These are phyloP conservation scores for Aspergillus novoparasiticus DNA, from an alignment of 2,329 filamentous ascomycete genomes.

Conservation along the genomic window DNA sequence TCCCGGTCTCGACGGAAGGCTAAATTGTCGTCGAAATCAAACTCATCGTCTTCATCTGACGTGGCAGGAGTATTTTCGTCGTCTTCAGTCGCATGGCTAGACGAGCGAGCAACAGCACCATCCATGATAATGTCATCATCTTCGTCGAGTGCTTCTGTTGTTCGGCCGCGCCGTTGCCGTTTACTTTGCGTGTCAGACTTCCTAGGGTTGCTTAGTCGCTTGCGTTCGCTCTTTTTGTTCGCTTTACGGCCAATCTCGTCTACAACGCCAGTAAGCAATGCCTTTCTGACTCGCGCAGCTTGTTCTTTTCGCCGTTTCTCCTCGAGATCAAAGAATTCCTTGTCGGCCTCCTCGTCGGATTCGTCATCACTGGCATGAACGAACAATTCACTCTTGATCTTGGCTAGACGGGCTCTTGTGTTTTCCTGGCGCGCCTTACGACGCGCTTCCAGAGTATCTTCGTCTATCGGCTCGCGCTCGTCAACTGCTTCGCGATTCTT, in stretches of 20 bases:
- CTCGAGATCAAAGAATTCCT: slow-evolving; percentile 77
- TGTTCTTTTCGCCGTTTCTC: slow-evolving; percentile 64
- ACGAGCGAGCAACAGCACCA: slow-evolving; percentile 15
- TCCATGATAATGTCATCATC: slow-evolving; percentile 38
- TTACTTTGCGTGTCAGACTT: slow-evolving; percentile 27
- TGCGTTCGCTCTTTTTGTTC: slow-evolving; percentile 30
- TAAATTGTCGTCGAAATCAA: slow-evolving; percentile 38
- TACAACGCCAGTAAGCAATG: slow-evolving; percentile 46
- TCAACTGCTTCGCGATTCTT: slow-evolving; percentile 53
- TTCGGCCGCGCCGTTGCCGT: slow-evolving; percentile 29
- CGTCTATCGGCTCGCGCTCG: slow-evolving; percentile 60
- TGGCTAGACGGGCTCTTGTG: slow-evolving; percentile 73
- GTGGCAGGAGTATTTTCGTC: slow-evolving; percentile 19
- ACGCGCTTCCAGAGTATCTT: slow-evolving; percentile 61
- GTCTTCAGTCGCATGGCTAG: neutral
- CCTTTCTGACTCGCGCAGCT: slow-evolving; percentile 51
- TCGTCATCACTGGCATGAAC: slow-evolving; percentile 88
- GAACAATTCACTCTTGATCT: slow-evolving; percentile 82
- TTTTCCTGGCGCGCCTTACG: slow-evolving; percentile 65
- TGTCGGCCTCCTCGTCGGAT: slow-evolving; percentile 73
- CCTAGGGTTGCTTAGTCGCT: slow-evolving; percentile 34
- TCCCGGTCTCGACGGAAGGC: slow-evolving; percentile 34
- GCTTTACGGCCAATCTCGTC: slow-evolving; percentile 30
- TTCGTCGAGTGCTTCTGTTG: slow-evolving; percentile 23
- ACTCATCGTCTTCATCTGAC: slow-evolving; percentile 34